Evolutionary conservation across 2,329 filamentous ascomycete species (phyloP).

Genomic region (Arachnomyces sp.): DNA sequence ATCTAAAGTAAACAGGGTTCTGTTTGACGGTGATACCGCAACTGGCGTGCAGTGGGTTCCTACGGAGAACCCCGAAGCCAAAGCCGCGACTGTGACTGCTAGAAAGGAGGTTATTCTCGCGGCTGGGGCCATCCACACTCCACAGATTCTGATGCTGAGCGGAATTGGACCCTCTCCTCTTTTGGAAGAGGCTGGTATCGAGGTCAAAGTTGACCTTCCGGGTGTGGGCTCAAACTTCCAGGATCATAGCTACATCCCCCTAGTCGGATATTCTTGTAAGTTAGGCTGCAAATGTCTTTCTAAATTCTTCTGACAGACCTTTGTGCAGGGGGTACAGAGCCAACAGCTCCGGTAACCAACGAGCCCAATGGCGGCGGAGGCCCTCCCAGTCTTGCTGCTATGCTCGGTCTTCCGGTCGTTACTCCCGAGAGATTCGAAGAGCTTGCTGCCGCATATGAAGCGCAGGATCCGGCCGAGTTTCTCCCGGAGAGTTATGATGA

Average conservation of each 20-base stretch:
- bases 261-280: conserved; percentile 6
- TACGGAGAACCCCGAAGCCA: neutral
- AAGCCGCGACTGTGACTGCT: neutral
- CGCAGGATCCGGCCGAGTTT: conserved; percentile 2
- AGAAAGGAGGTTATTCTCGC: conserved; percentile 32
- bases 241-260: conserved; percentile 14
- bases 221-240: conserved; percentile 36
- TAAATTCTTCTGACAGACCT: neutral
- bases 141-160: conserved; percentile 40
- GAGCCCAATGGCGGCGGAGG: neutral
- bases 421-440: conserved; percentile 1
- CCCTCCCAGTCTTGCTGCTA: neutral
- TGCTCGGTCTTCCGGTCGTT: conserved; percentile 1
- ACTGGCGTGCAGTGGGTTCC: conserved; percentile 17
- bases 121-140: conserved; percentile 32
- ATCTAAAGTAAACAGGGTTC: conserved; percentile 16
- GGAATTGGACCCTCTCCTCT: conserved; percentile 36
- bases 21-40: conserved; percentile 17
- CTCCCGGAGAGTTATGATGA: conserved; percentile 1
- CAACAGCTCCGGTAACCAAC: neutral
- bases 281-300: neutral
- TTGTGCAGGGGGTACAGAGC: neutral
- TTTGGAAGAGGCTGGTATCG: conserved; percentile 31
- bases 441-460: neutral
- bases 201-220: conserved; percentile 35